Base-by-base conservation (phyloP, 345 rosid genomes). In the Chamaenerion angustifolium region DNA sequence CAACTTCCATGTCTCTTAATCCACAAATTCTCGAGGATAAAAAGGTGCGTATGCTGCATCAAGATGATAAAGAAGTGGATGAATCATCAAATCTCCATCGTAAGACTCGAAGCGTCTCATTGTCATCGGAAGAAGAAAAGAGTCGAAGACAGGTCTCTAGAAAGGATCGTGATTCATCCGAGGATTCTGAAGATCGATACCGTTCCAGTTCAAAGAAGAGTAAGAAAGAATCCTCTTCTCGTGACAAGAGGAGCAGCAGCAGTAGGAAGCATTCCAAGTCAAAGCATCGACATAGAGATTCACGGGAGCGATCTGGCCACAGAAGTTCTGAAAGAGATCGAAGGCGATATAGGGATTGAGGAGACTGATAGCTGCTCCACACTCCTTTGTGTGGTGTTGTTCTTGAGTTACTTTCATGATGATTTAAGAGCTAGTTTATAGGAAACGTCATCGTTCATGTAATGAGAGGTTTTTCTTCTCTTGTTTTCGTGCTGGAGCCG, bases 211-310 rank as follows among this genome's bases (percentile, higher is more conserved):
- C 94, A 3, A 77, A 75, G 61, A 65, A 72, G 48, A 77, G 73
- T 55, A 64, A 60, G 71, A 73, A 68, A 61, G 66, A 54, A 50
- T 80, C 81, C 25, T 73, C 83, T 16, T 57, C 49, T 54, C 83
- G 78, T 43, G 83, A 81, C 75, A 82, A 77, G 78, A 81, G 70
- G 5, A 71, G 78, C 12, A 68, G 81, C 64, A 75, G 79, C 25
- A 0, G 25, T 55, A 80, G 74, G 68, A 83, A 76, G 58, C 79
- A 76, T 59, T 66, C 82, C 15, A 80, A 75, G 57, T 66, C 82
- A 16, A 80, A 75, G 51, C 76, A 67, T 61, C 59, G 62, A 45
- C 66, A 21, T 60, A 73, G 73, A 61, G 77, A 72, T 40, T 72
- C 76, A 12, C 57, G 69, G 14, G 57, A 71, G 51, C 58, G 83